Base-by-base conservation (phyloP, 352 stramenopile species). In the Discostella stelligera region DNA sequence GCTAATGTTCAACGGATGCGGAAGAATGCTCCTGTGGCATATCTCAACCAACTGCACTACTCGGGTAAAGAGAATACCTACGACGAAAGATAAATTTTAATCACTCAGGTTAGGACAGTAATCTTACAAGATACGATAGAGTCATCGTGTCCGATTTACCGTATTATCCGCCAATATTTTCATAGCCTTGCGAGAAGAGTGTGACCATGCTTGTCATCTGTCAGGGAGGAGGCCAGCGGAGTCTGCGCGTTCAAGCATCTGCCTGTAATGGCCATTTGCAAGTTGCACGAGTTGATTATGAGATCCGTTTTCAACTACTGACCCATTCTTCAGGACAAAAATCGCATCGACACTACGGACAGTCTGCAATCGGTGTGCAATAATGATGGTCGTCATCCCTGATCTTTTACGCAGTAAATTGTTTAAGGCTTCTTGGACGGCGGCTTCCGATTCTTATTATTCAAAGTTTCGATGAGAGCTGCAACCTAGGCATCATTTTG, bases 281-380 rank as follows among this genome's bases (percentile, higher is more conserved):
- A 30, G 71, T 50, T 76, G 64, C 30, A 96, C 27, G 16, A 97
- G 80, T 49, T 94, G 74, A 37, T 98, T 94, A 74, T 98, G 96
- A 2, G 83, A 96, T 25, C 96, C 96, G n/a, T 94, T 66, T 77
- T 94, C 87, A n/a, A 79, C 62, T 10, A 92, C 83, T 23, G 77
- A 14, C 18, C 89, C 89, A 84, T 92, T 80, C 66, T 90, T 86
- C 56, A 94, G 72, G 11, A 94, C 89, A 58, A 90, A 71, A 63
- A 94, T 94, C 18, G 85, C 87, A 59, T 94, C 87, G 2, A 87
- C 89, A 74, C 88, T 88, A 10, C 84, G 93, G 95, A 98, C 94
- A 64, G 95, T 98, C 37, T 94, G 97, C 0, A 99, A 80, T 23
- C 97, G 90, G 90, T 99, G 97, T 21, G 97, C 97, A 80, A 99